Percentiles rank a stretch among this genome's conserved stretches.
These are phyloP conservation scores for Solanum lignicaule DNA, from an alignment of 257 asterid species.

Conservation along the genomic window DNA sequence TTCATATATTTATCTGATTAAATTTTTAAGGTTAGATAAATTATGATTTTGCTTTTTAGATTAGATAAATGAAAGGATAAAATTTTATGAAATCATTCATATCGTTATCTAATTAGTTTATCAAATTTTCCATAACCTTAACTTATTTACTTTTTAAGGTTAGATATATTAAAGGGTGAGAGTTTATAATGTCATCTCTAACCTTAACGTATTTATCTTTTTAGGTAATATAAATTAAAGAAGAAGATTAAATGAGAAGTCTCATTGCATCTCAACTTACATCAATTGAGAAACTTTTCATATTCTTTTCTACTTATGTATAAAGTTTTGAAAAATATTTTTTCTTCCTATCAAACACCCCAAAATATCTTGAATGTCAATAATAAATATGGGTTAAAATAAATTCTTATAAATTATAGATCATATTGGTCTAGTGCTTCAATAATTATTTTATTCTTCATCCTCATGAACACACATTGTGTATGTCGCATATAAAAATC, in stretches of 20 bases:
- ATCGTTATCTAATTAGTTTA: no score
- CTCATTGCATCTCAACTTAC: not conserved
- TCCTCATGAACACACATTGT: not conserved
- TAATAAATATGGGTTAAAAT: no score
- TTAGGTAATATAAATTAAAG: not conserved
- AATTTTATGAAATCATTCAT: not conserved
- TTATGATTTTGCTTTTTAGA: no score
- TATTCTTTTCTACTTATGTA: no score
- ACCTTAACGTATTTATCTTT: not conserved
- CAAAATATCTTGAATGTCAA: no score
- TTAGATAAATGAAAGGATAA: no score
- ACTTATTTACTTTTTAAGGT: not conserved
- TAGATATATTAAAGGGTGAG: not conserved
- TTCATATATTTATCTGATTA: not conserved
- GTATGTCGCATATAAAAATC: no score
- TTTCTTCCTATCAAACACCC: no score
- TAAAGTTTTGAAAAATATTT: no score
- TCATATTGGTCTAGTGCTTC: not conserved
- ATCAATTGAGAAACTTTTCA: not conserved
- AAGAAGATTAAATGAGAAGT: not conserved
- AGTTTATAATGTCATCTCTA: not conserved
- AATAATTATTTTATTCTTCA: no score
- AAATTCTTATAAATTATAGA: not conserved
- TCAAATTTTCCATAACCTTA: not conserved
- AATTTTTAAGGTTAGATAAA: no score